Evolutionary conservation across 2,329 filamentous ascomycete genomes (phyloP).

Genomic region (Ceratocystis huliohia): DNA sequence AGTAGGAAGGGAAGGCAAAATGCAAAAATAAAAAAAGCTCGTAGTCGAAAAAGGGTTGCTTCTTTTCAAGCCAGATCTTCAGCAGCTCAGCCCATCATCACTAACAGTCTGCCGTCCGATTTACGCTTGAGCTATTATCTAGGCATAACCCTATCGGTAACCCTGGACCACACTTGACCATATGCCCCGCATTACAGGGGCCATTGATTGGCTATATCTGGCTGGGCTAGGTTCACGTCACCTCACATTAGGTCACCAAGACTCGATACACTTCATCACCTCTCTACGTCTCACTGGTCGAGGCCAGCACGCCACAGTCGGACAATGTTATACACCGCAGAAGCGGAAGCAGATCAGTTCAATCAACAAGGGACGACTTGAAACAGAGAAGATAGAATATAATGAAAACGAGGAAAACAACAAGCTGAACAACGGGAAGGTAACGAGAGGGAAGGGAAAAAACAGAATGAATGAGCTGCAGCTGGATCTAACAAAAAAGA

Average conservation of each 20-base stretch:
- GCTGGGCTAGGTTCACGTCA: too few relatives aligned
- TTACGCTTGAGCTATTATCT: too few relatives aligned
- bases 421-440: conserved; percentile 23
- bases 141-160: too few relatives aligned
- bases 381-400: conserved; percentile 12
- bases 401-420: conserved; percentile 24
- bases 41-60: neutral
- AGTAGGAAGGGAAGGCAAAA: neutral
- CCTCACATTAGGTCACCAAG: too few relatives aligned
- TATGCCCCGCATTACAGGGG: too few relatives aligned
- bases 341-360: neutral
- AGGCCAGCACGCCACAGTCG: neutral
- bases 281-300: neutral
- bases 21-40: neutral
- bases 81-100: neutral
- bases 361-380: neutral
- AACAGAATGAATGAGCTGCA: conserved; percentile 23
- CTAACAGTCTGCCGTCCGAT: too few relatives aligned
- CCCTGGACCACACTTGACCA: too few relatives aligned
- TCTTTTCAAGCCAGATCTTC: neutral
- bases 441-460: conserved; percentile 24
- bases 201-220: too few relatives aligned
- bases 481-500: neutral
- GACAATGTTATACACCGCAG: neutral
- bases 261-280: too few relatives aligned